These are phyloP conservation scores for Moringa oleifera DNA, from an alignment of 345 rosid species.

Conservation along the genomic window DNA sequence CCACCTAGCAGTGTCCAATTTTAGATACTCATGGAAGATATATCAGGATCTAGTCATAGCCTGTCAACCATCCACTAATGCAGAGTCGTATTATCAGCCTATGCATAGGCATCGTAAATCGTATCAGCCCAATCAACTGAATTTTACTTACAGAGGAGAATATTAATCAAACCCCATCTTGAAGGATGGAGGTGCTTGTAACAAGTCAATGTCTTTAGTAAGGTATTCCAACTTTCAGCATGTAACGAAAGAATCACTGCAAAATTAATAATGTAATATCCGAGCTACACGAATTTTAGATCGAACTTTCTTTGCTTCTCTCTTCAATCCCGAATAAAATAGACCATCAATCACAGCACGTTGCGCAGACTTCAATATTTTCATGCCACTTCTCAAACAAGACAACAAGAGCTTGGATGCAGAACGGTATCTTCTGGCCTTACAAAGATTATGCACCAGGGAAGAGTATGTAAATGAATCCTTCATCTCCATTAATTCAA, in stretches of 20 bases:
- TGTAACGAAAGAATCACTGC: neutral
- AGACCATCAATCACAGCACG: slow-evolving; percentile 68
- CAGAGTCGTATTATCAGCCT: neutral
- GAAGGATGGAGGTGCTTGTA: neutral
- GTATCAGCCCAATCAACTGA: neutral
- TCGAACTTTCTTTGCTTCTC: slow-evolving; percentile 53
- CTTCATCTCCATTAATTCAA: slow-evolving; percentile 56
- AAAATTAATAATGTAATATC: slow-evolving; percentile 26
- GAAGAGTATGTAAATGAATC: slow-evolving; percentile 77
- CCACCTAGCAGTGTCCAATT: neutral
- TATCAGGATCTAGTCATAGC: neutral
- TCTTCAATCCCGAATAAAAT: slow-evolving; percentile 38
- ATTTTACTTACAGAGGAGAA: neutral
- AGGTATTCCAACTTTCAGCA: neutral
- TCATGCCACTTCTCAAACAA: slow-evolving; percentile 56
- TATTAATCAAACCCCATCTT: neutral
- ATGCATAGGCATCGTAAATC: neutral
- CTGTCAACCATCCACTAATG: neutral
- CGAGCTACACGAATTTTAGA: slow-evolving; percentile 44
- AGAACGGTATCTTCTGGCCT: slow-evolving; percentile 43
- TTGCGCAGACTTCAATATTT: slow-evolving; percentile 56
- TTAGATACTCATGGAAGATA: neutral
- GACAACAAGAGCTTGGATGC: slow-evolving; percentile 68
- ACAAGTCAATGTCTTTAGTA: neutral
- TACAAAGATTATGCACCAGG: slow-evolving; percentile 77